Base-by-base conservation (phyloP, 352 stramenopile genomes). In the Pythium graminicola region DNA sequence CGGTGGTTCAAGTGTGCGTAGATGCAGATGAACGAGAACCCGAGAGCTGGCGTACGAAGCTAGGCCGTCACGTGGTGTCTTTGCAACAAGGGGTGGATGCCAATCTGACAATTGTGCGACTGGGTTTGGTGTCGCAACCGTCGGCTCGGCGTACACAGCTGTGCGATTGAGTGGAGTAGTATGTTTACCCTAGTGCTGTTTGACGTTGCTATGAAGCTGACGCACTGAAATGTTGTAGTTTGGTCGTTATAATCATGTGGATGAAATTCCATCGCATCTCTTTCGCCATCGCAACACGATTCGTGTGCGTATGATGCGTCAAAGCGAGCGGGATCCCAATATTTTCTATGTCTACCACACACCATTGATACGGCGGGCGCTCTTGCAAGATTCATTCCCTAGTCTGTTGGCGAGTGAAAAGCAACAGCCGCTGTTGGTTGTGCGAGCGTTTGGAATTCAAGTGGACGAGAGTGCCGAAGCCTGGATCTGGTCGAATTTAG, bases 301-400 rank as follows among this genome's bases (percentile, higher is more conserved):
- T n/a, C 70, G 70, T 14, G 82, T 85, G 52, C 76, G 80, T 4
- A 72, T 90, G 50, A 67, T 90, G 16, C 69, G 67, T n/a, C 79
- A 89, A 54, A 81, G 71, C 19, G 54, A 60, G n/a, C 39, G 62
- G 2, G 76, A 93, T 32, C 73, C 82, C 35, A 90, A 68, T 53
- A 45, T 90, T 7, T 86, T 93, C 26, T 89, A 87, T 53, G 80
- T 93, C 35, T 89, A 89, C 54, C 82, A 93, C 56, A 86, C 77
- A 42, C 82, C 82, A 26, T 78, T 88, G 26, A 26, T 79, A 20
- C 73, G 81, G 1, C 77, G 81, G 11, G 62, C 67, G 20, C 14
- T 89, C 26, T 50, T 90, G 35, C 66, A 73, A 36, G 81, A 93
- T 53, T 72, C 67, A 11, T 38, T 87, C 16, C 76, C 81, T 5